phyloP scores from a whole-genome alignment of 768 basidiomycete species.

The Lactarius sp. region DNA sequence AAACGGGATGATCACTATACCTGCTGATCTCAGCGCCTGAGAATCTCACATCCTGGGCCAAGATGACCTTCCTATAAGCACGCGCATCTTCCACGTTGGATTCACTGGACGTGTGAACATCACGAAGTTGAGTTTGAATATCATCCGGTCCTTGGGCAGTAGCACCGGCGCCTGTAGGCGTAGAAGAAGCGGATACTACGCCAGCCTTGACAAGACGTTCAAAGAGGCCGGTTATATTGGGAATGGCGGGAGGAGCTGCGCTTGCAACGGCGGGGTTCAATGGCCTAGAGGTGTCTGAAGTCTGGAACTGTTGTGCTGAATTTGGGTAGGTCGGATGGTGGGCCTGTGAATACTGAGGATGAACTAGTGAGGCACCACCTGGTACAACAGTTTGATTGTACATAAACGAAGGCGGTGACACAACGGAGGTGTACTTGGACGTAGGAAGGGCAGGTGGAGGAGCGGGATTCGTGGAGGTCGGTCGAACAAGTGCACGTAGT shows the following conservation, averaged over 20 bases:
- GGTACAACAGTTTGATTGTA: slow-evolving; percentile 32
- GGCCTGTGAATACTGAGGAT: slow-evolving; percentile 21
- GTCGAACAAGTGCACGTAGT: slow-evolving; percentile 56
- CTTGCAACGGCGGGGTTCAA: slow-evolving; percentile 29
- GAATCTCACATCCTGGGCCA: slow-evolving; percentile 57
- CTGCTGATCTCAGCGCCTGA: slow-evolving; percentile 64
- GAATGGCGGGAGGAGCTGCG: slow-evolving; percentile 16
- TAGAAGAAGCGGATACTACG: slow-evolving; percentile 53
- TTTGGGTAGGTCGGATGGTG: slow-evolving; percentile 9
- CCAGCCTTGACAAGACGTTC: slow-evolving; percentile 77
- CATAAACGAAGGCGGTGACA: slow-evolving; percentile 23
- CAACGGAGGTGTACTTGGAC: slow-evolving; percentile 20
- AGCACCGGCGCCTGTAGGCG: slow-evolving; percentile 47
- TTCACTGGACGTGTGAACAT: slow-evolving; percentile 34
- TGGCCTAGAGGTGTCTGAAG: slow-evolving; percentile 6
- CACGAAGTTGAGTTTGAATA: slow-evolving; percentile 31
- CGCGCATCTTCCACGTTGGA: slow-evolving; percentile 45
- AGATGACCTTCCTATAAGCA: slow-evolving; percentile 55
- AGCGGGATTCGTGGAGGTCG: slow-evolving; percentile 23
- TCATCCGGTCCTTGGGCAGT: slow-evolving; percentile 27
- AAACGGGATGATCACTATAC: slow-evolving; percentile 36
- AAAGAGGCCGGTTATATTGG: slow-evolving; percentile 52
- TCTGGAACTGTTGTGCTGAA: slow-evolving; percentile 14
- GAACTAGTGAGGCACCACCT: slow-evolving; percentile 24
- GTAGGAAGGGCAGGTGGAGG: slow-evolving; percentile 18